Evolutionary conservation across 2,329 filamentous ascomycete species (phyloP), one percentile per base, ranked within the genome.

Genomic region (Cercospora sojina): DNA sequence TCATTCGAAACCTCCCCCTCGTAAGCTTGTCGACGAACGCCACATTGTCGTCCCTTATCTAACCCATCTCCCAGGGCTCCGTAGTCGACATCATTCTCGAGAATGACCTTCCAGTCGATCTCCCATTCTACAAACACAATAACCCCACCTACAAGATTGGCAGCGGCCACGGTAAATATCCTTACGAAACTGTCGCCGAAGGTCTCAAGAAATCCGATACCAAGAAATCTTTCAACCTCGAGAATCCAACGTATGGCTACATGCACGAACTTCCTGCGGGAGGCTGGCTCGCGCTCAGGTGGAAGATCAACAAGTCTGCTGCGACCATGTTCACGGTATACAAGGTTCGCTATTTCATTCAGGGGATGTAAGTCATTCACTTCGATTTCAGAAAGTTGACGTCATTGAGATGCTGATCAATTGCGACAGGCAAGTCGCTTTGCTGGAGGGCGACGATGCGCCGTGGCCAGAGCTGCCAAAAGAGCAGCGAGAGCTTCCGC

Each of bases 81-180:
- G 68, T 71, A 4, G 68, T 71, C 10, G 69, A 70, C 47, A 66
- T 71, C 20, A 67, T 71, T 7, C 59, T 70, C 29, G 64, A 70
- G 29, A 71, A 70, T 41, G 68, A 69, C 27, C 51, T 71, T 20
- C 59, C 41, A 7, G 66, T 67, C 18, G 38, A 57, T 3, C 16
- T 70, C 3, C 62, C 62, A n/a, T 63, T 71, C 64, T 70, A 69
- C 63, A 71, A 71, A 63, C 68, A 70, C 62, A 70, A 71, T 47
- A 67, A 70, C 16, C 58, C 70, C n/a, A 67, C 66, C 9, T 70
- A 64, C 62, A 57, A 53, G 3, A 59, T 71, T 16, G 70, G 70
- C 6, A 64, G 57, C 29, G 65, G 64, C 1, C 58, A 70, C 9
- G 56, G 35, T 8, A 65, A 59, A n/a, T 71, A 68, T 9, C 59